Evolutionary conservation across 441 rosid species (phyloP).

Genomic region (Mallotus repandus): DNA sequence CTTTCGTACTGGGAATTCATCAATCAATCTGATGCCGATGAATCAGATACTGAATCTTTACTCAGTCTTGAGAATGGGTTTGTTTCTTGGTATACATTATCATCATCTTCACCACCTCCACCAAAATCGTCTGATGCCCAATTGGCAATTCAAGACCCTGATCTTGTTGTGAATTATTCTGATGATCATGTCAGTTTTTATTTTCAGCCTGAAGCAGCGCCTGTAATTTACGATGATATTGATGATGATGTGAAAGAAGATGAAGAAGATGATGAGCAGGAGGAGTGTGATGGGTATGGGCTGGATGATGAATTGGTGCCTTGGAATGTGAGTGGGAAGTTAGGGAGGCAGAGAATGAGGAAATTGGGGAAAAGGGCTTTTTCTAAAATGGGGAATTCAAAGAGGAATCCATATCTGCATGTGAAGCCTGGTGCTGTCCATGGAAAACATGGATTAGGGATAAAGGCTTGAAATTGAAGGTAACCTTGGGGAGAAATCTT

Average conservation of each 20-base stretch:
- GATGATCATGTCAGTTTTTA: background rate
- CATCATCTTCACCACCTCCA: background rate
- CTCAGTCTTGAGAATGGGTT: constrained; percentile 26
- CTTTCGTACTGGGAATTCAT: constrained; percentile 47
- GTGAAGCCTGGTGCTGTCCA: constrained; percentile 58
- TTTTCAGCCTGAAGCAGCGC: constrained; percentile 16
- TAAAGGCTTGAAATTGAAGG: constrained; percentile 41
- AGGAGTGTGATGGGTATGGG: constrained; percentile 45
- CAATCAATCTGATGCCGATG: constrained; percentile 43
- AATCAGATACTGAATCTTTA: constrained; percentile 32
- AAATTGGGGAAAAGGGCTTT: constrained; percentile 57
- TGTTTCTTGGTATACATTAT: constrained; percentile 21
- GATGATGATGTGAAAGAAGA: constrained; percentile 17
- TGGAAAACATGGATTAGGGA: constrained; percentile 68
- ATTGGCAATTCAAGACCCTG: background rate
- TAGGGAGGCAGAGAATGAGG: constrained; percentile 77
- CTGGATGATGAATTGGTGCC: constrained; percentile 77
- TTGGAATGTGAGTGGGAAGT: constrained; percentile 44
- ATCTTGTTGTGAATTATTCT: background rate
- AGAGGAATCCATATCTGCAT: constrained; percentile 40
- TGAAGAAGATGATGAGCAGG: constrained; percentile 24
- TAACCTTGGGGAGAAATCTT: background rate
- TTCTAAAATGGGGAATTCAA: constrained; percentile 53
- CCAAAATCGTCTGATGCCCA: background rate
- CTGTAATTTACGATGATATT: constrained; percentile 11